Evolutionary conservation across 169 alveolate species (phyloP).

Genomic region (Plasmodium relictum): DNA sequence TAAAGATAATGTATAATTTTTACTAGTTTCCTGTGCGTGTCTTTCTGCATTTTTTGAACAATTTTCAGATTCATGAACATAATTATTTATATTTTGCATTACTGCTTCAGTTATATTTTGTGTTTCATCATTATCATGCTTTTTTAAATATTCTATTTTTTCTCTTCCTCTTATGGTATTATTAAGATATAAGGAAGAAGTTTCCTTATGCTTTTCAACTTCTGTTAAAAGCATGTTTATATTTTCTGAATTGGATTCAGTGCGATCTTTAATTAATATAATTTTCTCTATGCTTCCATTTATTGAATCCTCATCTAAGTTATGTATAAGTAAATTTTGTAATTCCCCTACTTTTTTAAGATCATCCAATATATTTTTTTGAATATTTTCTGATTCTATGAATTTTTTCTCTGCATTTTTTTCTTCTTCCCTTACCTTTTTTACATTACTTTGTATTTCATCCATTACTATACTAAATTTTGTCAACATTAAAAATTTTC

Average conservation of each 20-base stretch:
- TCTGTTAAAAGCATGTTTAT: not conserved
- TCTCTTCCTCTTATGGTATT: not conserved
- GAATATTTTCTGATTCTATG: too few species aligned
- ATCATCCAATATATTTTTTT: too few species aligned
- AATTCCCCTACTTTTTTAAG: too few species aligned
- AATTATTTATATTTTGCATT: not conserved
- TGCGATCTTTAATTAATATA: too few species aligned
- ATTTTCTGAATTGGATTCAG: too few species aligned
- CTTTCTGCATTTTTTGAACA: not conserved
- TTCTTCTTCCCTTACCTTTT: too few species aligned
- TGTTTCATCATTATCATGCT: not conserved
- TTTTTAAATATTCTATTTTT: constrained; percentile 8
- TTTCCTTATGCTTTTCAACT: not conserved
- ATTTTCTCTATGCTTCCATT: not conserved
- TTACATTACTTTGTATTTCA: too few species aligned
- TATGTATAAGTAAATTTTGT: too few species aligned
- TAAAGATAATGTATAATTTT: not conserved
- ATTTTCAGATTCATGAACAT: not conserved
- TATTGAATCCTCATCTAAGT: too few species aligned
- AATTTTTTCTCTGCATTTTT: too few species aligned
- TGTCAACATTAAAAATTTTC: too few species aligned
- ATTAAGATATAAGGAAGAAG: not conserved
- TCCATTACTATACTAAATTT: too few species aligned
- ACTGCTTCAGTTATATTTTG: not conserved
- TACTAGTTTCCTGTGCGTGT: not conserved